phyloP scores from a whole-genome alignment of 2,329 filamentous ascomycete genomes.

The Phialophora verrucosa region DNA sequence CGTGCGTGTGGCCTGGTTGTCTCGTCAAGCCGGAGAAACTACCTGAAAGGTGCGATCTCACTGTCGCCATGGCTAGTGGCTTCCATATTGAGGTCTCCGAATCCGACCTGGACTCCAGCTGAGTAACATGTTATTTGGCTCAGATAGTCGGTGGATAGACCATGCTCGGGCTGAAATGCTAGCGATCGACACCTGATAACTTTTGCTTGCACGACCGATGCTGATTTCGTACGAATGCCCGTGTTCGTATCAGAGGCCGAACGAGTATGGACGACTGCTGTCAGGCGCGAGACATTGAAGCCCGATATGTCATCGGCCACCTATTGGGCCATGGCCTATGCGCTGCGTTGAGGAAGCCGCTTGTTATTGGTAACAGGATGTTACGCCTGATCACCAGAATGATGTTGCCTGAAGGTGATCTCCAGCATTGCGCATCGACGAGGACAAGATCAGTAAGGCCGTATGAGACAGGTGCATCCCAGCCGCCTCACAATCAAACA shows the following conservation, averaged over 20 bases:
- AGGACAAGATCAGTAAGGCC: background rate
- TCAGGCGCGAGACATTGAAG: background rate
- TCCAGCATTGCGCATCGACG: background rate
- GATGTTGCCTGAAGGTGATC: background rate
- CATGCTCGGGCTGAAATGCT: background rate
- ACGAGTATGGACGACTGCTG: background rate
- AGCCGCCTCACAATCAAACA: background rate
- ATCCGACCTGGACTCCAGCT: background rate
- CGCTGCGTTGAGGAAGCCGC: background rate
- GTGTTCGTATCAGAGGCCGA: background rate
- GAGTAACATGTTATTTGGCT: background rate
- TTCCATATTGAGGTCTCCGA: background rate
- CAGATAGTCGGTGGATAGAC: background rate
- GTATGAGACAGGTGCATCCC: background rate
- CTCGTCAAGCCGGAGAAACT: background rate
- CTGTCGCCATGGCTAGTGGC: background rate
- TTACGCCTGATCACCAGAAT: background rate
- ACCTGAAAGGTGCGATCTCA: background rate
- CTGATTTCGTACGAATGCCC: background rate
- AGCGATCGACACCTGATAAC: background rate
- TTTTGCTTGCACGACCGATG: background rate
- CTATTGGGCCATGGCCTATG: background rate
- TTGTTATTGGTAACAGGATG: background rate
- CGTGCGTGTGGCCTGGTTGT: background rate
- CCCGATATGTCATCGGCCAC: background rate